These are phyloP conservation scores for Penicillium sp. DNA, from an alignment of 2,329 filamentous ascomycete genomes.

Conservation along the genomic window DNA sequence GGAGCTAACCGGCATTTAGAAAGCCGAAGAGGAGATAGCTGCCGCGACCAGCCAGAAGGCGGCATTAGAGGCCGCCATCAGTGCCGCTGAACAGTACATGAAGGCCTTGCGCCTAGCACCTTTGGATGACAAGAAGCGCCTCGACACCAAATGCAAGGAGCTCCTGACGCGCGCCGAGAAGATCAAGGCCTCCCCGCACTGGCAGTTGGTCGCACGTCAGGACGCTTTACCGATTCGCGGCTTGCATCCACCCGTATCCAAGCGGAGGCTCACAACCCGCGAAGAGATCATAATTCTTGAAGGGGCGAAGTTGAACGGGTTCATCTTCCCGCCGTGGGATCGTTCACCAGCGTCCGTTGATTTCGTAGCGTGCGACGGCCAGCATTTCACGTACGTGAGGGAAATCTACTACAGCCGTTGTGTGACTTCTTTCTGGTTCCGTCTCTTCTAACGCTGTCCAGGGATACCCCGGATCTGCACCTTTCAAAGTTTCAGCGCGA, in stretches of 20 bases:
- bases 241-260: slow-evolving; percentile 51
- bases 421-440: slow-evolving; percentile 11
- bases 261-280: slow-evolving; percentile 60
- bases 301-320: slow-evolving; percentile 76
- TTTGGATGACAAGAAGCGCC: slow-evolving; percentile 61
- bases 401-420: too few relatives aligned
- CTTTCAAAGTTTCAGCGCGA: slow-evolving; percentile 71
- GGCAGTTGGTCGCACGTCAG: slow-evolving; percentile 27
- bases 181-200: slow-evolving; percentile 58
- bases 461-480: slow-evolving; percentile 66
- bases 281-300: slow-evolving; percentile 76
- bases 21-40: slow-evolving; percentile 54
- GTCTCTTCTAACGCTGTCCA: slow-evolving; percentile 38
- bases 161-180: slow-evolving; percentile 70
- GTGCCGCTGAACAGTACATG: slow-evolving; percentile 78
- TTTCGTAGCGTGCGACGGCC: slow-evolving; percentile 57
- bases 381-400: slow-evolving; percentile 60
- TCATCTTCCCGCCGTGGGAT: slow-evolving; percentile 83
- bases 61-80: slow-evolving; percentile 72
- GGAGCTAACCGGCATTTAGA: slow-evolving; percentile 42
- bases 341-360: slow-evolving; percentile 57
- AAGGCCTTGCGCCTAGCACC: slow-evolving; percentile 63
- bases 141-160: slow-evolving; percentile 66
- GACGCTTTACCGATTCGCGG: slow-evolving; percentile 26
- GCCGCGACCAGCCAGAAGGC: slow-evolving; percentile 55